Evolutionary conservation across 2,329 filamentous ascomycete genomes (phyloP), one percentile per base, ranked within the genome.

Genomic region (Cladorrhinum sp.): DNA sequence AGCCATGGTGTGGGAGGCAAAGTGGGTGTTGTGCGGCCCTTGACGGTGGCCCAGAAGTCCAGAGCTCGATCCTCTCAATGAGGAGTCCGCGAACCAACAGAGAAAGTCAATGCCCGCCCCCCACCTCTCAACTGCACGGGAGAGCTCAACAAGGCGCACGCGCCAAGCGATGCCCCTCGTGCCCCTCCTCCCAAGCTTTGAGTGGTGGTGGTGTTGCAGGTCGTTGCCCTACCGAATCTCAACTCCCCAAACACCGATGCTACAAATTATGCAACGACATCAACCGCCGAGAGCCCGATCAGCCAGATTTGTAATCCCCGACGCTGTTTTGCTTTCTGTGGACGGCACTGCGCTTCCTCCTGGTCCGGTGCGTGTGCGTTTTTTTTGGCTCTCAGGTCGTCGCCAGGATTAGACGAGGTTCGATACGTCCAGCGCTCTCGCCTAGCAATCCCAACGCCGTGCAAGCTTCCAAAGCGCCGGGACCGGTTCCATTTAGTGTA

Each of bases 241-340:
- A 52, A 55, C 59, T 62, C 72, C 70, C 70, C 61, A 65, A 63
- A 67, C 66, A 48, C 53, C 42, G 61, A 64, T 69, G 65, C 61
- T 62, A 62, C 67, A 65, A 61, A 57, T 73, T 71, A 68, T 74
- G 74, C 70, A 70, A 70, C 72, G 72, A 33, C 23, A 53, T 23
- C 18, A 54, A 21, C 52, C 20, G 26, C 52, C 54, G 50, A 48
- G 21, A 36, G 18, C 20, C 18, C 49, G 58, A 60, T 55, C 54
- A 57, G 26, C 54, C 46, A 46, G 54, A 55, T 56, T 36, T 24
- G 26, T 39, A 55, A 49, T 2, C 28, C 6, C 36, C 4, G 14
- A 36, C 18, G 42, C 6, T 30, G n/a, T 54, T 20, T 21, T 10
- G 26, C 4, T 46, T 46, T 4, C n/a, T 46, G 6, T 46, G n/a